Evolutionary conservation across 305 asterid genomes (phyloP), one percentile per base, ranked within the genome.

Genomic region (Plantago coronopus): DNA sequence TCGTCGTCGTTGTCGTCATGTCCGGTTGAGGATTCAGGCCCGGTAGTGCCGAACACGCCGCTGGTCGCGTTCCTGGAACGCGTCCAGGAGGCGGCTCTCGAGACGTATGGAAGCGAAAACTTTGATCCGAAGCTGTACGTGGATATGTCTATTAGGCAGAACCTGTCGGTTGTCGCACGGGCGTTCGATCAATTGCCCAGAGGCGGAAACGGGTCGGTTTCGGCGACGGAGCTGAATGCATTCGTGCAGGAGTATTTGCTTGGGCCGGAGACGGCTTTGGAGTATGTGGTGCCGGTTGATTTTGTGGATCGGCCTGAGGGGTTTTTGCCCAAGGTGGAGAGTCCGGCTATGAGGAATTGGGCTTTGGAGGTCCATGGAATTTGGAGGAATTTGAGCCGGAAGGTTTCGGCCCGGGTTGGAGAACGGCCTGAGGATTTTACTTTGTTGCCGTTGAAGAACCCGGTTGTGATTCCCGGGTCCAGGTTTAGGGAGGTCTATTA

Each of bases 401-500:
- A 73, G 69, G 94, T 85, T 43, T 82, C 95, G 44, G 71, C 44
- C 38, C 67, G 69, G 66, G 97, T 93, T 53, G 9, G 65, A 48
- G 64, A 75, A 62, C 54, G 65, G 16, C 95, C 97, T 49, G 85
- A 79, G 7, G 51, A 71, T 38, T 72, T 79, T 57, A 87, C 97
- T 27, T 46, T 93, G 83, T 53, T 93, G 75, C 96, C 96, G 1
- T 66, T 93, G 83, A 51, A 76, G 50, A 72, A 79, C 61, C 82
- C 94, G 56, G 88, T 82, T 57, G 69, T 93, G 6, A 83, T 93
- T n/a, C 99, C 97, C 5, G 99, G 99, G 48, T 87, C 99, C 1
- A 66, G 97, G 58, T 89, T 89, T 58, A 72, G 83, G 51, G 99
- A 89, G 79, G 96, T 89, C 61, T 93, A 93, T 66, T 87, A 93